A percentile compares a stretch with the other conserved stretches of the same genome.
These are phyloP conservation scores for Byssochlamys sp. DNA, from an alignment of 2,329 filamentous ascomycete species.

Conservation along the genomic window DNA sequence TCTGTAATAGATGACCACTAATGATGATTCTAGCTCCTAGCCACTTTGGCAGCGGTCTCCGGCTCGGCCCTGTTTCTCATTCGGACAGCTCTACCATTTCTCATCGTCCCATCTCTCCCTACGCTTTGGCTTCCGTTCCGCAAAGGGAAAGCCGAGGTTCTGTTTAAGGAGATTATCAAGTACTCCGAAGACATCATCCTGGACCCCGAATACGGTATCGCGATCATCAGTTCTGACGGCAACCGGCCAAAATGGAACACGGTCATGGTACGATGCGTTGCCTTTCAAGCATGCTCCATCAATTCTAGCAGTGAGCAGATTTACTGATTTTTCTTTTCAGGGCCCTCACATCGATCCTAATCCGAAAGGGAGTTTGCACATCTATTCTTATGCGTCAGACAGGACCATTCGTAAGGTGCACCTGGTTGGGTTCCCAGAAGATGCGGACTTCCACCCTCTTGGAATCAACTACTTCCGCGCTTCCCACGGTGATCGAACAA, in stretches of 20 bases:
- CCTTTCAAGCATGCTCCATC: not conserved
- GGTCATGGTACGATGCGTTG: conserved; percentile 5
- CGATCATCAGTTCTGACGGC: conserved; percentile 9
- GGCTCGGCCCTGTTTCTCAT: conserved; percentile 2
- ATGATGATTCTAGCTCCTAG: conserved; percentile 3
- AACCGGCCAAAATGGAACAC: conserved; percentile 8
- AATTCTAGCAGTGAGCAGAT: not conserved
- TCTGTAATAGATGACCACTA: not conserved
- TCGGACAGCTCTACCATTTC: conserved; percentile 5
- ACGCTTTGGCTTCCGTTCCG: conserved; percentile 9
- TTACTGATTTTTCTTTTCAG: not conserved
- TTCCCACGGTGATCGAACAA: conserved; percentile 1
- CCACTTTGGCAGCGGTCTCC: conserved; percentile 1
- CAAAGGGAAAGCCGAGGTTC: conserved; percentile 6
- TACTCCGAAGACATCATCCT: conserved; percentile 9
- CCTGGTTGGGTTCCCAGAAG: conserved; percentile 2
- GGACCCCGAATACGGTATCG: conserved; percentile 8
- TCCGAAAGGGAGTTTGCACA: conserved; percentile 5
- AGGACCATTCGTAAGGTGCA: conserved; percentile 5
- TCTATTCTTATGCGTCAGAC: conserved; percentile 9
- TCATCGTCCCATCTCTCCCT: conserved; percentile 7
- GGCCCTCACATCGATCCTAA: conserved; percentile 3
- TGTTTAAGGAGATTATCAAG: conserved; percentile 8
- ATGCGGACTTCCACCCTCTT: conserved; percentile 7
- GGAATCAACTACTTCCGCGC: conserved; percentile 9